phyloP scores from a whole-genome alignment of 1,284 basidiomycete species.

The Tausonia pullulans region DNA sequence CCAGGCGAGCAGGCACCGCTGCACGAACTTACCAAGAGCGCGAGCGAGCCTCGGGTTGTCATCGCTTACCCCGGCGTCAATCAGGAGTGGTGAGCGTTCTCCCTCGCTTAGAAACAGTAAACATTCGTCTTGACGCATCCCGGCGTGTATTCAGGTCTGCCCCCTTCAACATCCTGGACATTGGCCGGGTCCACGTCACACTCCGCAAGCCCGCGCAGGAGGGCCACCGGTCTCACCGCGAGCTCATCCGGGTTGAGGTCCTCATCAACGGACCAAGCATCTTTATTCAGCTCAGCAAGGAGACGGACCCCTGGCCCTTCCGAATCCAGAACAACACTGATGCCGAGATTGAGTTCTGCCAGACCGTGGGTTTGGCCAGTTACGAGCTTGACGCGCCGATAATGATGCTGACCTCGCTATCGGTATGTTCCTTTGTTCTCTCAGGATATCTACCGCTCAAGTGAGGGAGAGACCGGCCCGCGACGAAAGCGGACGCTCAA shows the following conservation, averaged over 20 bases:
- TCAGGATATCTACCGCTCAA: slow-evolving; percentile 20
- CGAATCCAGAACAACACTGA: slow-evolving; percentile 82
- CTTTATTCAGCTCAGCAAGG: slow-evolving; percentile 63
- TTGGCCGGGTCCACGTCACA: slow-evolving; percentile 66
- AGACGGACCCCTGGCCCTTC: slow-evolving; percentile 76
- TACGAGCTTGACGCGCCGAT: slow-evolving; percentile 36
- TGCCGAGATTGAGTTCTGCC: slow-evolving; percentile 57
- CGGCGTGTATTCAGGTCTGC: slow-evolving; percentile 53
- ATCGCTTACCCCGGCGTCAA: slow-evolving; percentile 76
- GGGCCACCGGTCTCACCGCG: slow-evolving; percentile 37
- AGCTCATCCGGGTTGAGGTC: slow-evolving; percentile 70
- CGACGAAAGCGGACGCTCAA: slow-evolving; percentile 32
- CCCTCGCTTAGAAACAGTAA: neutral
- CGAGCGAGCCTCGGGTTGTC: slow-evolving; percentile 52
- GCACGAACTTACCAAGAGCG: slow-evolving; percentile 43
- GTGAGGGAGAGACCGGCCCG: slow-evolving; percentile 10
- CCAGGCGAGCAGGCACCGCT: slow-evolving; percentile 62
- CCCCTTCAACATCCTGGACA: slow-evolving; percentile 83
- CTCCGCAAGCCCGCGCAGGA: slow-evolving; percentile 38
- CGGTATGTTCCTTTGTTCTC: slow-evolving; percentile 17
- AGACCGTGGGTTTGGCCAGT: slow-evolving; percentile 48
- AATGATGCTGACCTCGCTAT: slow-evolving; percentile 18
- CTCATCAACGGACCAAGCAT: slow-evolving; percentile 80
- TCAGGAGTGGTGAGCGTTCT: slow-evolving; percentile 57
- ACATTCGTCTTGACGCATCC: neutral